A percentile compares a stretch with the other conserved stretches of the same genome.
Conservation (phyloP, 352 stramenopile genomes). For the Globisporangium radiosum region DNA sequence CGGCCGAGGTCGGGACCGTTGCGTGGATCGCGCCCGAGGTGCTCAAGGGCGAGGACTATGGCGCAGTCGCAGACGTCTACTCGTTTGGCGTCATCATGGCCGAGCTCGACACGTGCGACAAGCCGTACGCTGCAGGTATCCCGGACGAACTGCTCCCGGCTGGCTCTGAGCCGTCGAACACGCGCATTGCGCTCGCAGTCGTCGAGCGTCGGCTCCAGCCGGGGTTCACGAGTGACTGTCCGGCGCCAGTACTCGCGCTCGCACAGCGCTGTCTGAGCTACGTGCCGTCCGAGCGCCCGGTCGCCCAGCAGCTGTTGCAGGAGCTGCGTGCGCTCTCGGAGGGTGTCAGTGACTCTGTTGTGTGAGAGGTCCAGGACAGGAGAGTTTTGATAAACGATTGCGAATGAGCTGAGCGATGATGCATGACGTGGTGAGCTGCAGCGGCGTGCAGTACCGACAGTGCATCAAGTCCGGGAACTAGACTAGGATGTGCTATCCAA, state of each 20-base stretch:
- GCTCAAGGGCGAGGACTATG: slow-evolving; percentile 38
- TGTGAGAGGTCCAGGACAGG: no score
- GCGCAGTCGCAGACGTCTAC: slow-evolving; percentile 47
- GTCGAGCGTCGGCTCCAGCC: slow-evolving; percentile 31
- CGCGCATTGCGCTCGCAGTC: slow-evolving; percentile 33
- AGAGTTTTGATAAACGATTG: no score
- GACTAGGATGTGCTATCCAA: slow-evolving; percentile 25
- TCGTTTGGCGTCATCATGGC: slow-evolving; percentile 48
- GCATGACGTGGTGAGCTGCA: slow-evolving; percentile 11
- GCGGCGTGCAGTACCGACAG: slow-evolving; percentile 19
- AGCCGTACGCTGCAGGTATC: slow-evolving; percentile 29
- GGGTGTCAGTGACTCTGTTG: no score
- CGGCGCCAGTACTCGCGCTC: slow-evolving; percentile 21
- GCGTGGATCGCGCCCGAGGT: slow-evolving; percentile 54
- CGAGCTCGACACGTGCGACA: slow-evolving; percentile 40
- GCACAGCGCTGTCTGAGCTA: slow-evolving; percentile 18
- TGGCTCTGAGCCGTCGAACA: slow-evolving; percentile 24
- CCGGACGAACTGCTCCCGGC: slow-evolving; percentile 3
- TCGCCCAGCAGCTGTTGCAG: slow-evolving; percentile 1
- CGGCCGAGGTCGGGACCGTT: slow-evolving; percentile 44
- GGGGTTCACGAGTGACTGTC: slow-evolving; percentile 31
- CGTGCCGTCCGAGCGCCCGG: not conserved
- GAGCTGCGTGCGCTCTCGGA: slow-evolving; percentile 9
- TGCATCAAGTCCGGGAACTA: slow-evolving; percentile 6
- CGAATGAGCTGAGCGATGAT: no score